phyloP scores from a whole-genome alignment of 495 filamentous ascomycete genomes.

The Lophiostoma macrostomum region DNA sequence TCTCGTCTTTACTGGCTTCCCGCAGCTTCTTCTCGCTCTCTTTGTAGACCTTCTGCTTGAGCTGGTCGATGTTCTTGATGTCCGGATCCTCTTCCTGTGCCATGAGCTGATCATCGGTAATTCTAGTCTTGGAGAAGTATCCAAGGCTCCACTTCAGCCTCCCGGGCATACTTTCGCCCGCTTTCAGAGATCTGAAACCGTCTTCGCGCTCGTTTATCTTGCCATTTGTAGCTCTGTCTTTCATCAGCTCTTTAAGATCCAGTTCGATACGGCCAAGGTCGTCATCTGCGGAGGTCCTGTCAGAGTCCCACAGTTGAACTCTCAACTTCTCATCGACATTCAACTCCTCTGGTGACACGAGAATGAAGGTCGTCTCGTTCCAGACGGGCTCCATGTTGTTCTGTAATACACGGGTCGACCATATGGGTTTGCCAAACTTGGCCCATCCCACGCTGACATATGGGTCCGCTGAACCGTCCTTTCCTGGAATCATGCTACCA shows the following conservation, averaged over 20 bases:
- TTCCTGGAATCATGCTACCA: conserved; percentile 50
- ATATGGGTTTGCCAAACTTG: conserved; percentile 68
- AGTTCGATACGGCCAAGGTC: conserved; percentile 68
- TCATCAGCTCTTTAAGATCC: conserved; percentile 62
- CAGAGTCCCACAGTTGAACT: conserved; percentile 70
- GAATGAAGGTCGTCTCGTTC: conserved; percentile 63
- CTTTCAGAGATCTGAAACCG: conserved; percentile 56
- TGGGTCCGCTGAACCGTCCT: conserved; percentile 60
- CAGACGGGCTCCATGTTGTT: conserved; percentile 63
- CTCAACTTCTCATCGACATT: conserved; percentile 68
- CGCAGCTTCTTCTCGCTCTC: conserved; percentile 57
- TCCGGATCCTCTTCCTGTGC: conserved; percentile 52
- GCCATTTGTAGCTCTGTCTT: conserved; percentile 49
- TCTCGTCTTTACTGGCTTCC: conserved; percentile 56
- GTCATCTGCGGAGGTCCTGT: conserved; percentile 66
- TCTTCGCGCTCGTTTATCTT: conserved; percentile 57
- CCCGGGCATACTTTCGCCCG: conserved; percentile 65
- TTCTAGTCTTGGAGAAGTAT: conserved; percentile 63
- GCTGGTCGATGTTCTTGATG: conserved; percentile 50
- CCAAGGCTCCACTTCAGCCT: conserved; percentile 67
- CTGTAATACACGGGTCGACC: conserved; percentile 60
- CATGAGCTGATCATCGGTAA: conserved; percentile 52
- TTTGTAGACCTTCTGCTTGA: conserved; percentile 53
- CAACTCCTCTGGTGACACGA: conserved; percentile 65
- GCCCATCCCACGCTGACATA: conserved; percentile 72